A percentile compares a stretch with the other conserved stretches of the same genome.
phyloP scores from a whole-genome alignment of 2,329 filamentous ascomycete species.

The Boeremia exigua region DNA sequence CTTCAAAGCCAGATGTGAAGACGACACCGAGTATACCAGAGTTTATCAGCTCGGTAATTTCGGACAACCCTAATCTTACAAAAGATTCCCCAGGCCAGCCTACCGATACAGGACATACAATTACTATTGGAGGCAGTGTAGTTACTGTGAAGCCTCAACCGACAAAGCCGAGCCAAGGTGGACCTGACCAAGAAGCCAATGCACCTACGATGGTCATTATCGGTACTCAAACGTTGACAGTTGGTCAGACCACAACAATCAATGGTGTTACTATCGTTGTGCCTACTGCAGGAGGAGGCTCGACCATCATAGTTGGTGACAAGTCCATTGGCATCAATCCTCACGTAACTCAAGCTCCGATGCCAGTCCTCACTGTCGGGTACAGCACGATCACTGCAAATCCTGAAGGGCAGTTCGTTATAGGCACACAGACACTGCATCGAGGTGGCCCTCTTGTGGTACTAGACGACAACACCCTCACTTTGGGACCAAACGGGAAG shows the following conservation, averaged over 20 bases:
- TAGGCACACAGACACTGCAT: slow-evolving; percentile 43
- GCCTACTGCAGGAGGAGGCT: slow-evolving; percentile 28
- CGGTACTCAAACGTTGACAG: slow-evolving; percentile 36
- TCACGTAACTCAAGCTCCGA: slow-evolving; percentile 21
- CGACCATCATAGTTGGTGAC: slow-evolving; percentile 37
- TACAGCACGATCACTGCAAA: slow-evolving; percentile 39
- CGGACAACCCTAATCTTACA: slow-evolving; percentile 19
- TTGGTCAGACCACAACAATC: slow-evolving; percentile 39
- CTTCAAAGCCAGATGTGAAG: slow-evolving; percentile 2
- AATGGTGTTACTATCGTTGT: slow-evolving; percentile 41
- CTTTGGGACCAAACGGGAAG: slow-evolving; percentile 43
- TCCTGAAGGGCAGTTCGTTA: slow-evolving; percentile 38
- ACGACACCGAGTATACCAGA: slow-evolving; percentile 19
- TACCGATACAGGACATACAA: slow-evolving; percentile 11
- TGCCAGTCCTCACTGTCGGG: slow-evolving; percentile 35
- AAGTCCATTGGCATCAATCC: slow-evolving; percentile 31
- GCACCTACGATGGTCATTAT: slow-evolving; percentile 28
- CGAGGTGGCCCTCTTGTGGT: slow-evolving; percentile 46
- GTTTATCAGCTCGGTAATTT: slow-evolving; percentile 22
- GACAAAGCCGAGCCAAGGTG: slow-evolving; percentile 20
- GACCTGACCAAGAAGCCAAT: slow-evolving; percentile 16
- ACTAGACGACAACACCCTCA: slow-evolving; percentile 45
- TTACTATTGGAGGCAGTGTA: slow-evolving; percentile 33
- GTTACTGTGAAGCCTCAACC: slow-evolving; percentile 23
- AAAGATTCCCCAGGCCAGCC: slow-evolving; percentile 9